Evolutionary conservation across 169 alveolate genomes (phyloP), one percentile per base, ranked within the genome.

Genomic region (Eimeria necatrix): DNA sequence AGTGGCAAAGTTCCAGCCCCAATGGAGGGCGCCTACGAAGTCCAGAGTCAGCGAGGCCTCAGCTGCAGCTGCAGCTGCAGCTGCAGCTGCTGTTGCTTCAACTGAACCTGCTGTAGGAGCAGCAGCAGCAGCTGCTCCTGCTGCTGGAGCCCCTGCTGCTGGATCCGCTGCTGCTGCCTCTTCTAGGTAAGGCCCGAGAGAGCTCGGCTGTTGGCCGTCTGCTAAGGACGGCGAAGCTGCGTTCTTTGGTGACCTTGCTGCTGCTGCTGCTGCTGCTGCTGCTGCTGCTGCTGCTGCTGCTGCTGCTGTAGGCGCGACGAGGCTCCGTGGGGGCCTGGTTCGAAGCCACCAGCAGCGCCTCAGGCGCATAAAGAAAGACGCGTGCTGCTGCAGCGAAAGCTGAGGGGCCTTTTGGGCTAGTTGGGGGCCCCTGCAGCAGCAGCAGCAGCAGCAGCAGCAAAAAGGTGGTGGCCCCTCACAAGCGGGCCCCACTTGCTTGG

Each of bases 261-360:
- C 78, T 68, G 85, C 60, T 41, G 60, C 22, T 74, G 59, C 60
- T 14, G 85, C 22, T 26, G 52, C 46, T 4, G 85, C 32, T 46
- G 59, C 85, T 74, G 60, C 32, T 49, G 56, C 24, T 26, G 85
- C 59, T 74, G 85, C 85, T 10, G 10, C 9, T 26, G 85, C 22
- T n/a, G n/a, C n/a, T n/a, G n/a, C n/a, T n/a, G n/a, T n/a, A n/a
- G n/a, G n/a, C n/a, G n/a, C n/a, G n/a, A n/a, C n/a, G 14, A 56
- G 64, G 20, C 20, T 56, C 64, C 14, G 20, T 14, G 64, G 20
- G 14, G 64, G 64, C 64, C 64, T 56, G 51, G 49, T 22, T 14
- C 22, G 22, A 22, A 26, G 85, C 85, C 85, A 26, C 85, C 85
- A 74, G 59, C 52, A 41, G 59, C 59, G 85, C 85, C 85, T 7